Evolutionary conservation across 129 eudicot species (phyloP).

Genomic region (Flaveria bidentis): DNA sequence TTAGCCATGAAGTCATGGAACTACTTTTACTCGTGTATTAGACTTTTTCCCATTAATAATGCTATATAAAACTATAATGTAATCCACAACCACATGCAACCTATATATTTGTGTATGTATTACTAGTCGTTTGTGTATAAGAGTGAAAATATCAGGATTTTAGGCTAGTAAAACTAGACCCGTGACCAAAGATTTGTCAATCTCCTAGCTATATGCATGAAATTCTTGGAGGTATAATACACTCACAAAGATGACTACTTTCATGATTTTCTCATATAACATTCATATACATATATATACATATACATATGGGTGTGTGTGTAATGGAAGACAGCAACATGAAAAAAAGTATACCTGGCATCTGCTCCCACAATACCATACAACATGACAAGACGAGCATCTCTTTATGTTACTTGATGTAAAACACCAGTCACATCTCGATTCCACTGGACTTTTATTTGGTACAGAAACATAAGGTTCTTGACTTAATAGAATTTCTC

Average conservation of each 20-base stretch:
- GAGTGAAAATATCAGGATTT: background rate
- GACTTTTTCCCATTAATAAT: background rate
- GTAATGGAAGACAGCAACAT: background rate
- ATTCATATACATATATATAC: background rate
- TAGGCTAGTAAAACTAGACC: background rate
- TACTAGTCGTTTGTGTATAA: background rate
- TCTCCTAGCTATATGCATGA: background rate
- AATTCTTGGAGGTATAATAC: background rate
- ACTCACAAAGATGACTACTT: background rate
- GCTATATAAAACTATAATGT: background rate
- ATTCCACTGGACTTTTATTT: slow-evolving; percentile 47
- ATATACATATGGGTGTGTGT: background rate
- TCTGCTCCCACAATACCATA: slow-evolving; percentile 76
- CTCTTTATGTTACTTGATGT: slow-evolving; percentile 58
- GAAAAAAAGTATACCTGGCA: slow-evolving; percentile 67
- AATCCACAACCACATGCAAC: too few relatives aligned
- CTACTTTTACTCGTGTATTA: background rate
- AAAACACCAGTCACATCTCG: slow-evolving; percentile 83
- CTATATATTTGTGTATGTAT: background rate
- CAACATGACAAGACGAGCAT: slow-evolving; percentile 88
- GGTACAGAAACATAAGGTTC: slow-evolving; percentile 90
- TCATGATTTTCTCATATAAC: background rate
- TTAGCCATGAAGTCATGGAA: background rate
- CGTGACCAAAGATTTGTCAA: background rate
- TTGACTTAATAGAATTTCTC: slow-evolving; percentile 69